A percentile compares a stretch with the other conserved stretches of the same genome.
phyloP scores from a whole-genome alignment of 805 yeast genomes.

The Barnettozyma botsteinii region DNA sequence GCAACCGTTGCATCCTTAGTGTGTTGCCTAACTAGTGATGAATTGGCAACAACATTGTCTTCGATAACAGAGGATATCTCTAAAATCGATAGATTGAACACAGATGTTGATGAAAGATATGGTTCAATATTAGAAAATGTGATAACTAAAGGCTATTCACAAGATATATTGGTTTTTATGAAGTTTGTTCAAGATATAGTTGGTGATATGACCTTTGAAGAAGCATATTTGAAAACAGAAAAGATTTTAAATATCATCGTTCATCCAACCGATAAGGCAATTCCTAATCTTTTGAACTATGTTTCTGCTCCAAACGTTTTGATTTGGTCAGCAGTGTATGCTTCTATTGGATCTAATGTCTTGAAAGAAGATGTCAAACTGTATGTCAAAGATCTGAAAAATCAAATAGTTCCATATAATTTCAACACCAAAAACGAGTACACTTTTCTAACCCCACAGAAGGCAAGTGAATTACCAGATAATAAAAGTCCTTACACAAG shows the following conservation, averaged over 20 bases:
- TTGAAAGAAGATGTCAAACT: slow-evolving; percentile 48
- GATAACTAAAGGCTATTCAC: slow-evolving; percentile 74
- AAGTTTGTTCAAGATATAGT: slow-evolving; percentile 70
- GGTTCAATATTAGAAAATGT: slow-evolving; percentile 73
- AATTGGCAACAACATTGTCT: slow-evolving; percentile 41
- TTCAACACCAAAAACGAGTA: slow-evolving; percentile 30
- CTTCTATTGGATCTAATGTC: slow-evolving; percentile 74
- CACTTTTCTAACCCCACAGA: slow-evolving; percentile 39
- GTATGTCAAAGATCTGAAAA: slow-evolving; percentile 57
- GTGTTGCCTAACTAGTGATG: slow-evolving; percentile 66
- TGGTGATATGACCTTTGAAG: slow-evolving; percentile 88
- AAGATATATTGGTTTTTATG: slow-evolving; percentile 74
- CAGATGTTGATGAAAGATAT: slow-evolving; percentile 51
- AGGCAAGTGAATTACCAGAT: slow-evolving; percentile 37
- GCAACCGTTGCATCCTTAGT: slow-evolving; percentile 86
- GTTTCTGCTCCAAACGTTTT: slow-evolving; percentile 91
- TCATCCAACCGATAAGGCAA: slow-evolving; percentile 66
- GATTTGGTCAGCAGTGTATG: slow-evolving; percentile 84
- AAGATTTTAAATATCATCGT: slow-evolving; percentile 78
- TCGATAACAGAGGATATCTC: slow-evolving; percentile 37
- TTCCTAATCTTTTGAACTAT: slow-evolving; percentile 76
- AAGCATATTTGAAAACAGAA: slow-evolving; percentile 76
- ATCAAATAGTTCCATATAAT: slow-evolving; percentile 49
- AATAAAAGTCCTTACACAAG: slow-evolving; percentile 75
- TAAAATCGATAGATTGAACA: slow-evolving; percentile 38